These are phyloP conservation scores for Umbilicus rupestris DNA, from an alignment of 164 flowering plant species.

Conservation along the genomic window DNA sequence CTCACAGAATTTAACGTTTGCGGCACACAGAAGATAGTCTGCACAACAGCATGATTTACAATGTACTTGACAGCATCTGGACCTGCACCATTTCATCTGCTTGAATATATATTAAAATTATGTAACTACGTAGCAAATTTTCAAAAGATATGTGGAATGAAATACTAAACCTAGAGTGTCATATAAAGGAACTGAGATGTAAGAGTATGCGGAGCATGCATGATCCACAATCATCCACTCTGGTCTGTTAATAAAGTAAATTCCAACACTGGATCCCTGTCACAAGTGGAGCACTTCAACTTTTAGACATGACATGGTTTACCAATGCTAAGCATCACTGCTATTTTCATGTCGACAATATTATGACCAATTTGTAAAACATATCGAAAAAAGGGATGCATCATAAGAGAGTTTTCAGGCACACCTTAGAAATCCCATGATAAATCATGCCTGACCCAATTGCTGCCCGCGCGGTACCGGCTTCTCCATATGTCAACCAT, in stretches of 20 bases:
- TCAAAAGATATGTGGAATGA: neutral
- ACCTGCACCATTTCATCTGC: constrained; percentile 38
- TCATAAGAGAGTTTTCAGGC: neutral
- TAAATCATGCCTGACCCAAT: constrained; percentile 75
- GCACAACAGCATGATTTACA: constrained; percentile 52
- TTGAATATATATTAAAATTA: neutral
- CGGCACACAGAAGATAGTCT: constrained; percentile 69
- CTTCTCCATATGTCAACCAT: constrained; percentile 99
- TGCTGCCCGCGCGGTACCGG: constrained; percentile 68
- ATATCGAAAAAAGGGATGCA: neutral
- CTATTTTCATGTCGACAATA: neutral
- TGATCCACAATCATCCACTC: constrained; percentile 98
- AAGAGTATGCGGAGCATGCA: constrained; percentile 97
- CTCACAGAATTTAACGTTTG: constrained; percentile 58
- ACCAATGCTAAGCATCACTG: neutral
- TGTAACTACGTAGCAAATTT: neutral
- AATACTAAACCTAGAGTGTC: constrained; percentile 78
- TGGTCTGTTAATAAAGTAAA: constrained; percentile 89
- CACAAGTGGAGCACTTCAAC: neutral
- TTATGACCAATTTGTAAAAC: neutral
- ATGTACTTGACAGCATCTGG: constrained; percentile 84
- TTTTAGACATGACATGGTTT: too few relatives aligned
- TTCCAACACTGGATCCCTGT: constrained; percentile 78
- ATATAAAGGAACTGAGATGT: constrained; percentile 84
- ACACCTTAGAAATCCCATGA: constrained; percentile 68